Base-by-base conservation (phyloP, 176 grass and related monocot genomes). In the Neostapfia colusana region DNA sequence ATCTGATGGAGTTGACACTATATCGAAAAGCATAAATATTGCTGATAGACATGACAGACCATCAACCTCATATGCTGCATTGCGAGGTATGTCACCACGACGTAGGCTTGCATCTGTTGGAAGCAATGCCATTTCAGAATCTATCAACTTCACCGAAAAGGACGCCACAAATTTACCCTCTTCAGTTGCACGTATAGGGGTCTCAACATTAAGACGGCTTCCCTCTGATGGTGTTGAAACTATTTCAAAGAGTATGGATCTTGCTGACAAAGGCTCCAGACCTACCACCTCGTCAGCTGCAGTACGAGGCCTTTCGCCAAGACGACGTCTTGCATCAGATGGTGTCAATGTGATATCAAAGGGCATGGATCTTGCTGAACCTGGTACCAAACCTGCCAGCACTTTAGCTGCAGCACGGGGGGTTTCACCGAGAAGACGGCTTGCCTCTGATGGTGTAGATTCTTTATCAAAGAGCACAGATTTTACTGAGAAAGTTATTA, bases 291-390 rank as follows among this genome's bases (percentile, higher is more conserved):
- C 79, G 9, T 81, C 75, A 26, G 55, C 72, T 36, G 64, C 64
- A 55, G 59, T 38, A 18, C 83, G 76, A 45, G 76, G 83, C n/a
- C 28, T 79, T 79, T 85, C 83, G 53, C 80, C 80, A 43, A 83
- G 85, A 83, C 78, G 85, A 43, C 75, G 42, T 62, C 61, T 79
- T 83, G 61, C 35, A 10, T 74, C 74, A 74, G 85, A 87, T 87
- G 74, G 69, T 73, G 20, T 62, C 42, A 79, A 83, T 74, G 24
- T 65, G 46, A 61, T 67, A 54, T 17, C 74, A 78, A 87, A 78
- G 62, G 66, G 25, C 68, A 74, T 62, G 31, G 75, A 75, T 64
- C 63, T 75, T 70, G 57, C 58, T 75, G 86, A 65, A 27, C 69
- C 75, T 73, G 70, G 40, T 82, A 67, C 49, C 10, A 55, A 63